Conservation (phyloP, 345 rosid species). For the Camelina neglecta region DNA sequence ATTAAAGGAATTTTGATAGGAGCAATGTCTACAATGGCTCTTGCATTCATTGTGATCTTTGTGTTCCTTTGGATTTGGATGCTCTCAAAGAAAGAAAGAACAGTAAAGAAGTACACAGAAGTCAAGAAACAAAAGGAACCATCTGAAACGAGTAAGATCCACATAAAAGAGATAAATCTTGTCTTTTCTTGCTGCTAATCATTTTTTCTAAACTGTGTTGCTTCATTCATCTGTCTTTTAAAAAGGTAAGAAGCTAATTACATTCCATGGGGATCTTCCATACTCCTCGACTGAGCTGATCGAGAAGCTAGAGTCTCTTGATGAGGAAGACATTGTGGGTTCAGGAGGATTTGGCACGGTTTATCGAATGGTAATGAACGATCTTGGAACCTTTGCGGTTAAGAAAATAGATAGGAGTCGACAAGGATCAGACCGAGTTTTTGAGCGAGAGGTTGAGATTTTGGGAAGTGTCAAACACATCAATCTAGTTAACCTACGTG, state of each 20-base stretch:
- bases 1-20: constrained; percentile 88
- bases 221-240: background rate
- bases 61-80: constrained; percentile 75
- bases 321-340: constrained; percentile 92
- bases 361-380: constrained; percentile 97
- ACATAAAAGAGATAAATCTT: background rate
- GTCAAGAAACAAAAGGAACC: constrained; percentile 79
- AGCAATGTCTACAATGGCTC: constrained; percentile 75
- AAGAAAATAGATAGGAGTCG: constrained; percentile 83
- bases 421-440: constrained; percentile 91
- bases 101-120: constrained; percentile 85
- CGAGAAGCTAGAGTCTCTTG: constrained; percentile 93
- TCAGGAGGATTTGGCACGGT: constrained; percentile 99
- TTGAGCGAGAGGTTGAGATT: constrained; percentile 93
- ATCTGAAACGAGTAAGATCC: constrained; percentile 55
- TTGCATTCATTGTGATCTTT: constrained; percentile 68
- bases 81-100: constrained; percentile 89
- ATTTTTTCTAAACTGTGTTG: background rate
- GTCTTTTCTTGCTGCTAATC: background rate
- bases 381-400: constrained; percentile 97
- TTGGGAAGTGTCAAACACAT: constrained; percentile 96
- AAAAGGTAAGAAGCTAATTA: constrained; percentile 80
- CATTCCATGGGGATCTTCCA: constrained; percentile 97
- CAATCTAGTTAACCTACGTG: constrained; percentile 88
- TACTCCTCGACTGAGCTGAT: constrained; percentile 84